Percentiles rank a stretch among this genome's conserved stretches.
phyloP scores from a whole-genome alignment of 2,329 filamentous ascomycete genomes.

The Aspergillus jensenii region DNA sequence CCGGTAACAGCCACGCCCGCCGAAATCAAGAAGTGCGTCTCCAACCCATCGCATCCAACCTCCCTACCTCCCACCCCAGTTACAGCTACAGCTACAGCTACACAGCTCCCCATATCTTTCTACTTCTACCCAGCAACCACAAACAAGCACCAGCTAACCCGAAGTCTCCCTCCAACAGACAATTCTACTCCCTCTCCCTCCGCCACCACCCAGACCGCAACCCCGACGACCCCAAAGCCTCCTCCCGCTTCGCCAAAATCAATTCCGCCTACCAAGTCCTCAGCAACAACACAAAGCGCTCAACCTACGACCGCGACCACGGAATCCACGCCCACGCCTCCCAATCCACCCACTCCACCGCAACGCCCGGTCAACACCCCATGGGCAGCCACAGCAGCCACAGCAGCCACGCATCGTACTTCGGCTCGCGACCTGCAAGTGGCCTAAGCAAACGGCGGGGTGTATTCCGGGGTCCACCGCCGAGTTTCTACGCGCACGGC shows the following conservation, averaged over 20 bases:
- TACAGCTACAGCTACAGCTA: not conserved
- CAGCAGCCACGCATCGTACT: slow-evolving; percentile 46
- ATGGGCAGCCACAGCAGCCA: slow-evolving; percentile 58
- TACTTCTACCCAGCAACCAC: too few relatives aligned
- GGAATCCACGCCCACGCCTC: slow-evolving; percentile 28
- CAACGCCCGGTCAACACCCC: slow-evolving; percentile 32
- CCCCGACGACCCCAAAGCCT: slow-evolving; percentile 69
- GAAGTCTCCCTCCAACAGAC: slow-evolving; percentile 27
- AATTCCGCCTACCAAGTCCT: slow-evolving; percentile 81
- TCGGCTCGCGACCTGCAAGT: slow-evolving; percentile 68
- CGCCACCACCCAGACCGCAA: slow-evolving; percentile 91
- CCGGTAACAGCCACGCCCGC: slow-evolving; percentile 64
- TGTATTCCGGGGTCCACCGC: slow-evolving; percentile 80
- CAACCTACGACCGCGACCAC: slow-evolving; percentile 70
- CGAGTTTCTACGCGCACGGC: slow-evolving; percentile 80
- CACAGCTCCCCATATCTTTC: not conserved
- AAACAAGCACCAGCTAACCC: not conserved
- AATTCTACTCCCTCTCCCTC: slow-evolving; percentile 91
- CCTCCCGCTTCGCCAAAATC: slow-evolving; percentile 76
- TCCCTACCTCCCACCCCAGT: not conserved
- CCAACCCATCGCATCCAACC: not conserved
- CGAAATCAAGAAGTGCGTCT: slow-evolving; percentile 78
- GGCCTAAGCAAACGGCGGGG: slow-evolving; percentile 76
- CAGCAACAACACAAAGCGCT: slow-evolving; percentile 69
- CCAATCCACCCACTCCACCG: slow-evolving; percentile 30